Conservation (phyloP, 176 grass and related monocot species). For the Bonia amplexicaulis region DNA sequence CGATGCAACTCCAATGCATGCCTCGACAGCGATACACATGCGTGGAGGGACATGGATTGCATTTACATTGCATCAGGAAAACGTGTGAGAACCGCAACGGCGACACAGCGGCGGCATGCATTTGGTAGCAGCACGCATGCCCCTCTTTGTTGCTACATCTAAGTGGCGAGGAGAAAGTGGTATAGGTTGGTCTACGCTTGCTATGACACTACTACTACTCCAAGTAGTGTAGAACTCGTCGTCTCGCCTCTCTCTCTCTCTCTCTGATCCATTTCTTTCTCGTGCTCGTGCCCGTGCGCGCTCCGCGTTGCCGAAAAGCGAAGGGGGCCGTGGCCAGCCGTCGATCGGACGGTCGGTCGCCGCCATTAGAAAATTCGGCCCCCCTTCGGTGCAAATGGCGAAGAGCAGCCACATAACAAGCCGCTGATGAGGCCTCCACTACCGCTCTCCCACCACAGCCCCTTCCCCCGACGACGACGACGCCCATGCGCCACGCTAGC, state of each 20-base stretch:
- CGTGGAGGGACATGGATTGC: neutral
- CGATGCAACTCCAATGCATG: slow-evolving; percentile 6
- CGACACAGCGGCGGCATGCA: neutral
- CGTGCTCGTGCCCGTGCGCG: neutral
- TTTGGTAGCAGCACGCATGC: neutral
- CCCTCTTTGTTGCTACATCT: neutral
- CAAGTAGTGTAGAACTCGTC: neutral
- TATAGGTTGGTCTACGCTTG: neutral
- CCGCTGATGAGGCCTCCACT: slow-evolving; percentile 56
- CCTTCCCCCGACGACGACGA: neutral
- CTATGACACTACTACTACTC: neutral
- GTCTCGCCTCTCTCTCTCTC: neutral
- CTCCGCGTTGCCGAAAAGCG: neutral
- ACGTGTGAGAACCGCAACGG: neutral
- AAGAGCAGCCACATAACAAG: slow-evolving; percentile 50
- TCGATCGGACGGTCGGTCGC: slow-evolving; percentile 29
- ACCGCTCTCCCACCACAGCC: slow-evolving; percentile 32
- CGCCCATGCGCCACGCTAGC: neutral
- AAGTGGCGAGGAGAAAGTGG: neutral
- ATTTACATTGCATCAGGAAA: neutral
- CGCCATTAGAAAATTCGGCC: slow-evolving; percentile 34
- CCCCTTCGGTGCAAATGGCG: slow-evolving; percentile 25
- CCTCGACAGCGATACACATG: slow-evolving; percentile 17
- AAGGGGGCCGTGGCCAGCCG: neutral
- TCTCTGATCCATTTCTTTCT: neutral